phyloP scores from a whole-genome alignment of 2,329 filamentous ascomycete genomes.

The Microcyclosporella mali region DNA sequence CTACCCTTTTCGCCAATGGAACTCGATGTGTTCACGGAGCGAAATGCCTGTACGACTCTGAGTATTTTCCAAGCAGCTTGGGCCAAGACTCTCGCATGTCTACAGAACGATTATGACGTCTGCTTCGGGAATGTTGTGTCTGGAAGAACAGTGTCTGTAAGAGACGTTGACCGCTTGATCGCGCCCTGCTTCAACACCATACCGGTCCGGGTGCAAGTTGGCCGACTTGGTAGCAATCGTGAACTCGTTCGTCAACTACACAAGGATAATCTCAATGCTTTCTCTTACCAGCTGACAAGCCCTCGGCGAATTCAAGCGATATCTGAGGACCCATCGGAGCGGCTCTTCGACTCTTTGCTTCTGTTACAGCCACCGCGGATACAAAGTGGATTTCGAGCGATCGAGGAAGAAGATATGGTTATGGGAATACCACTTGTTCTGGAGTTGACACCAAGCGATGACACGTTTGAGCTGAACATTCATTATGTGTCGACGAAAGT shows the following conservation, averaged over 20 bases:
- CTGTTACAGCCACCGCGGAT: conserved; percentile 62
- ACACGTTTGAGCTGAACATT: conserved; percentile 44
- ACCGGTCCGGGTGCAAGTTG: conserved; percentile 58
- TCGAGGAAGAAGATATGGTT: conserved; percentile 61
- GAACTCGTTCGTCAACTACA: conserved; percentile 58
- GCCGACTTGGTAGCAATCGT: conserved; percentile 44
- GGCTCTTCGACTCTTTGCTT: conserved; percentile 73
- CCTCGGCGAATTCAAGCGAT: conserved; percentile 63
- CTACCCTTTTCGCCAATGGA: conserved; percentile 16
- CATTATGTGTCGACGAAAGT: conserved; percentile 58
- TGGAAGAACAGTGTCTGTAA: conserved; percentile 62
- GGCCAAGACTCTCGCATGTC: conserved; percentile 56
- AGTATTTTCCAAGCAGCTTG: conserved; percentile 67
- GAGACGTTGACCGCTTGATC: conserved; percentile 65
- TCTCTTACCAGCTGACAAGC: conserved; percentile 68
- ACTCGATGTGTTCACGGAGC: conserved; percentile 47
- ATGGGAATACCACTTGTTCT: conserved; percentile 61
- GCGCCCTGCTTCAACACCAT: conserved; percentile 91
- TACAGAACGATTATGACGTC: conserved; percentile 56
- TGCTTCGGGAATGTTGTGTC: conserved; percentile 85
- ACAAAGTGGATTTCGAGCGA: conserved; percentile 47
- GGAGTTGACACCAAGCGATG: conserved; percentile 58
- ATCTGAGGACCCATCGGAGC: conserved; percentile 37
- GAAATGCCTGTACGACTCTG: conserved; percentile 53
- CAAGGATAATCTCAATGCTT: conserved; percentile 52